Evolutionary conservation across 345 rosid species (phyloP).

Genomic region (Jatropha curcas): DNA sequence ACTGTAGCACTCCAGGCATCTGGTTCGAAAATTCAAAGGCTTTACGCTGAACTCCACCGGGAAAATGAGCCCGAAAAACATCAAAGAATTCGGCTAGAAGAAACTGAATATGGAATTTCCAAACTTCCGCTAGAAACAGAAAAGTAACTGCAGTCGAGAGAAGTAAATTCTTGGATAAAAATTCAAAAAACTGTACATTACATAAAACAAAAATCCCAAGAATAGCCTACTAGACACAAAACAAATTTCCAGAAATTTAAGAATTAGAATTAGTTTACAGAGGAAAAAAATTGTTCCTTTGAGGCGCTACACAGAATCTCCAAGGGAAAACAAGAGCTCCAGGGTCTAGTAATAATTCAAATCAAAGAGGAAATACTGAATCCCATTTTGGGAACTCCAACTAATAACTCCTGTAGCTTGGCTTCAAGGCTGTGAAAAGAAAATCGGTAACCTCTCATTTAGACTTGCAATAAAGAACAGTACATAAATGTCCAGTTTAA

Average conservation of each 20-base stretch:
- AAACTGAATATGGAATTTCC: slow-evolving; percentile 7
- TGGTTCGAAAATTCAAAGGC: slow-evolving; percentile 14
- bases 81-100: slow-evolving; percentile 11
- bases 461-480: too few relatives aligned
- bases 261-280: too few relatives aligned
- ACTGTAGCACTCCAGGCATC: slow-evolving; percentile 19
- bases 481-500: too few relatives aligned
- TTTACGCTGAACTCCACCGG: slow-evolving; percentile 10
- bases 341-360: too few relatives aligned
- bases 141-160: background rate
- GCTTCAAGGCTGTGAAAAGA: too few relatives aligned
- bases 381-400: too few relatives aligned
- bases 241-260: background rate
- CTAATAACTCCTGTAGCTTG: too few relatives aligned
- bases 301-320: too few relatives aligned
- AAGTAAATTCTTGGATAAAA: background rate
- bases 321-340: too few relatives aligned
- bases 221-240: background rate
- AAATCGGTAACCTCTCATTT: too few relatives aligned
- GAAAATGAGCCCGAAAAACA: slow-evolving; percentile 16
- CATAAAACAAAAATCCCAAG: background rate
- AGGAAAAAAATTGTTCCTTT: too few relatives aligned
- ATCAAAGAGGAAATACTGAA: too few relatives aligned
- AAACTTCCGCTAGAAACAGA: slow-evolving; percentile 18
- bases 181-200: background rate